Evolutionary conservation across 1,139 yeast species (phyloP).

Genomic region (Yamadazyma blattariae): DNA sequence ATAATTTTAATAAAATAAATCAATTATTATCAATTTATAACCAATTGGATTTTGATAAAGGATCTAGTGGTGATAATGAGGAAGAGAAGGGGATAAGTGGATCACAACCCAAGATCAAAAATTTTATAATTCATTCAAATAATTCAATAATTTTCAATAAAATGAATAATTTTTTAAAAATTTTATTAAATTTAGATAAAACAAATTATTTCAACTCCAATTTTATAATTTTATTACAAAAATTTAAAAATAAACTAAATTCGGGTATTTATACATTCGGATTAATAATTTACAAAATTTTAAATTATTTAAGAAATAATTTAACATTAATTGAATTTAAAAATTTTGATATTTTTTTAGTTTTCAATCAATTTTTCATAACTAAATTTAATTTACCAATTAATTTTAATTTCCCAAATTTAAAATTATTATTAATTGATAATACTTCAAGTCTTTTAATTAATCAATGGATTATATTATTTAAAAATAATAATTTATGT

Average conservation of each 20-base stretch:
- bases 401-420: slow-evolving; percentile 11
- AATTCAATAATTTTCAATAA: slow-evolving; percentile 3
- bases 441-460: slow-evolving; percentile 15
- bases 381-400: neutral
- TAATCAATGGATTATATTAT: slow-evolving; percentile 15
- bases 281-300: neutral
- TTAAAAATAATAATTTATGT: slow-evolving; percentile 12
- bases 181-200: slow-evolving; percentile 4
- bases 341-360: slow-evolving; percentile 16
- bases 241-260: slow-evolving; percentile 1
- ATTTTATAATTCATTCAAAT: slow-evolving; percentile 2
- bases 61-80: too few species aligned
- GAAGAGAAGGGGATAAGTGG: too few species aligned
- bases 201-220: slow-evolving; percentile 6
- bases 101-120: neutral
- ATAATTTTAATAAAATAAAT: neutral
- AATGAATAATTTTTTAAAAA: slow-evolving; percentile 8
- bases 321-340: slow-evolving; percentile 14
- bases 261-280: slow-evolving; percentile 1
- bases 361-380: slow-evolving; percentile 4
- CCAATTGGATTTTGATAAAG: neutral
- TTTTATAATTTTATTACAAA: slow-evolving; percentile 5
- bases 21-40: neutral
- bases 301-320: slow-evolving; percentile 1
- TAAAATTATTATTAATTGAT: slow-evolving; percentile 20